Base-by-base conservation (phyloP, 2,329 filamentous ascomycete genomes). In the Phialophora macrospora region DNA sequence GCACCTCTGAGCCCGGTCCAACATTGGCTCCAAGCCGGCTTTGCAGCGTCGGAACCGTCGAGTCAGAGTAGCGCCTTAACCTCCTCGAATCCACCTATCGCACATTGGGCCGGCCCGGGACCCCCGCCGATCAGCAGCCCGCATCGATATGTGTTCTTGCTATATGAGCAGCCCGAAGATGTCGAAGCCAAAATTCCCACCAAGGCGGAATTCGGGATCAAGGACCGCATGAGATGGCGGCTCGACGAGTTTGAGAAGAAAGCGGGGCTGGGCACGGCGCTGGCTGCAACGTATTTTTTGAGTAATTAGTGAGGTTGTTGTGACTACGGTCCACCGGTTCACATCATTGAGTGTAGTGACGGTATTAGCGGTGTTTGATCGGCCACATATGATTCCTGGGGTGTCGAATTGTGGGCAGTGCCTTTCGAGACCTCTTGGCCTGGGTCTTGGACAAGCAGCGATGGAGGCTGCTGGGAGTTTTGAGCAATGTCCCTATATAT, bases 121-220 rank as follows among this genome's bases (percentile, higher is more conserved):
- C 82, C 83, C n/a, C 82, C 82, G 12, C 79, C 79, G 0, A 69
- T 74, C 6, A 81, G 80, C 63, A 68, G 75, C 7, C 80, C 83
- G 9, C 82, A 85, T 72, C 80, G 83, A 0, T 85, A 85, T 69
- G 63, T 77, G 3, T 84, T 84, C 70, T 76, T 83, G 64, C 70
- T 84, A 24, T 84, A 80, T 65, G 79, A 83, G 67, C 80, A 84
- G 72, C 82, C 82, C 0, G 72, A 63, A 28, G 75, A 69, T 1
- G 79, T 83, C 52, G 74, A 78, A 24, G 11, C 55, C 7, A 22
- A 24, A 9, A 6, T 17, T 22, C 32, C 44, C n/a, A 34, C 17
- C 32, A 60, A 59, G 22, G 28, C 54, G 17, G 55, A 46, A 4
- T 59, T 32, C 3, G 62, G 62, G 6, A 34, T 60, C 24, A 26